A percentile compares a stretch with the other conserved stretches of the same genome.
These are phyloP conservation scores for Candida cerambycidarum DNA, from an alignment of 805 yeast species.

Conservation along the genomic window DNA sequence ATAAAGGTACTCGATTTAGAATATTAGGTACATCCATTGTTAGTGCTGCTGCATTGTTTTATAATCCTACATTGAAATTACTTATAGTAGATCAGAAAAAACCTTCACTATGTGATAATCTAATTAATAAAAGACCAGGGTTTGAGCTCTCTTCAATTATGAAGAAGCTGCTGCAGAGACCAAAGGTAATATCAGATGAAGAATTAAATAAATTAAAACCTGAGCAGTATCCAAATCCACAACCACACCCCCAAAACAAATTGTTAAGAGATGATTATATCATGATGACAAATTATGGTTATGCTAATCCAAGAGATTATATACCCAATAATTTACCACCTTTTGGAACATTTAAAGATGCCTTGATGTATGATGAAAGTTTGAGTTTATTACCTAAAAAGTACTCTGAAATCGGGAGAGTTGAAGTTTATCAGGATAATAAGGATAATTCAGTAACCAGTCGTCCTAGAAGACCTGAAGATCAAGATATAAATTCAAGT, in stretches of 20 bases:
- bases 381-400: conserved; percentile 32
- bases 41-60: conserved; percentile 27
- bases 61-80: conserved; percentile 34
- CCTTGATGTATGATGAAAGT: conserved; percentile 21
- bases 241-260: conserved; percentile 26
- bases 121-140: conserved; percentile 30
- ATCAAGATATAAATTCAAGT: conserved; percentile 24
- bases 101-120: conserved; percentile 36
- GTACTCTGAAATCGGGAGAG: conserved; percentile 32
- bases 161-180: conserved; percentile 10
- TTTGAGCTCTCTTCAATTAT: conserved; percentile 18
- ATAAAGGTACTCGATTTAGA: conserved; percentile 37
- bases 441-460: background rate
- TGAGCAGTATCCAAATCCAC: conserved; percentile 28
- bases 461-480: conserved; percentile 1
- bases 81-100: conserved; percentile 32
- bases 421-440: conserved; percentile 36
- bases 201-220: conserved; percentile 10
- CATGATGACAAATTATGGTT: conserved; percentile 8
- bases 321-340: conserved; percentile 38
- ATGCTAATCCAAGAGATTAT: conserved; percentile 12
- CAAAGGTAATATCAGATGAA: conserved; percentile 1
- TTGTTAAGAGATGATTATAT: conserved; percentile 19
- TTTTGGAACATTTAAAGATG: conserved; percentile 35
- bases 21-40: conserved; percentile 36